Base-by-base conservation (phyloP, 441 rosid genomes). In the Populus tomentosa region DNA sequence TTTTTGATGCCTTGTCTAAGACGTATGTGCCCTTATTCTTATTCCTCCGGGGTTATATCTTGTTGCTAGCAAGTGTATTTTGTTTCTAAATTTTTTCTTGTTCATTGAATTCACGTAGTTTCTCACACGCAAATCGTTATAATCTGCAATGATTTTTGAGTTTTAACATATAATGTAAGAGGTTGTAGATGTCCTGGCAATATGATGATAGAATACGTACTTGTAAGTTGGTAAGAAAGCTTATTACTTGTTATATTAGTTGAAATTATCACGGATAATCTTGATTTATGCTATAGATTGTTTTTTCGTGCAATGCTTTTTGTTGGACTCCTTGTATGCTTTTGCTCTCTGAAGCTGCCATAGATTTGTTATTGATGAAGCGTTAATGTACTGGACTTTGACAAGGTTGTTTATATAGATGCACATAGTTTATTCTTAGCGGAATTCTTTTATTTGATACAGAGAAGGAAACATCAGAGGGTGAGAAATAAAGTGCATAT, bases 1-100 rank as follows among this genome's bases (percentile, higher is more conserved):
- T 95, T 74, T 95, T 90, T 70, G 97, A 95, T 77, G 98, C 97
- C 53, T 85, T 93, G 85, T 92, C 92, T 76, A 95, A 92, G 87
- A 93, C 99, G 98, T 90, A 87, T 77, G 80, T 64, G 68, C 50
- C 10, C 73, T 66, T 35, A 20, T 59, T 14, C 67, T 24, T 79
- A 5, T 9, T 18, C 21, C 18, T 33, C 30, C 33, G 7, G 18
- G 69, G 7, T 24, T 30, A 6, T 1, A 23, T 59, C 21, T 18
- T 10, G 3, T 23, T 23, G 9, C 18, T 65, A 30, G 10, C 16
- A 8, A 21, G 10, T 28, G 42, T 46, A 8, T 53, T 26, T 40
- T 3, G 1, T 4, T 62, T 56, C 69, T 4, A 13, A 13, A 1
- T 13, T 14, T 40, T 53, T 16, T 28, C 42, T 63, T 40, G n/a